phyloP scores from a whole-genome alignment of 495 filamentous ascomycete species.

The Xylaria nigripes region DNA sequence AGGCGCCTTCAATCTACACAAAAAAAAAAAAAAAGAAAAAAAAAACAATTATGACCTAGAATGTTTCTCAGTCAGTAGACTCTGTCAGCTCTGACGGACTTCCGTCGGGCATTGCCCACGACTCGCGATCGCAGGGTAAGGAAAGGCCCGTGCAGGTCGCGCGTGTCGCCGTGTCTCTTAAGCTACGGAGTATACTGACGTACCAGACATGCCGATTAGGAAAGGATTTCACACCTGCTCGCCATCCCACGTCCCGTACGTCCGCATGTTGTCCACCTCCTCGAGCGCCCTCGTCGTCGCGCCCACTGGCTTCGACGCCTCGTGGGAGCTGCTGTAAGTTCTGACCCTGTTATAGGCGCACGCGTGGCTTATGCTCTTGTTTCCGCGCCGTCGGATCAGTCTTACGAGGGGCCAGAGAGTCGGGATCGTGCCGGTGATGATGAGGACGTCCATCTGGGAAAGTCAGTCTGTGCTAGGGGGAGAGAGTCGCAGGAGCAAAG shows the following conservation, averaged over 20 bases:
- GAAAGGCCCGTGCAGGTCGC: too few species aligned
- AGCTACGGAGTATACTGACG: too few species aligned
- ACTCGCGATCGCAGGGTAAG: too few species aligned
- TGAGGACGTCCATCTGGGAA: slow-evolving; percentile 14
- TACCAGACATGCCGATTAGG: too few species aligned
- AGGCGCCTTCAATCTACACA: too few species aligned
- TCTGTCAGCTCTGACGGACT: too few species aligned
- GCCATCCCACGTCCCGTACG: not conserved
- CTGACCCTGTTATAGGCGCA: not conserved
- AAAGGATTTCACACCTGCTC: not conserved
- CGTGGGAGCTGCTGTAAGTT: not conserved
- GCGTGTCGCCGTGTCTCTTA: too few species aligned
- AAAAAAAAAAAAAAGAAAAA: not conserved
- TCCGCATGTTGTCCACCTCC: slow-evolving; percentile 10
- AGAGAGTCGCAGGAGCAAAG: not conserved
- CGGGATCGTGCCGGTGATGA: slow-evolving; percentile 13
- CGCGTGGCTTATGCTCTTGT: not conserved
- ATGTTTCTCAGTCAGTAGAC: not conserved
- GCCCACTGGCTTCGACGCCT: not conserved
- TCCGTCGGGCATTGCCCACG: too few species aligned
- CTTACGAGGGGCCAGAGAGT: slow-evolving; percentile 12
- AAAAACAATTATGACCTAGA: not conserved
- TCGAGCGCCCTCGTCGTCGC: slow-evolving; percentile 8
- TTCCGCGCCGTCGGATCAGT: not conserved
- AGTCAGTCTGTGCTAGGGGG: not conserved